Evolutionary conservation across 1,139 yeast genomes (phyloP), one percentile per base, ranked within the genome.

Genomic region (Kodamaea anthophila): DNA sequence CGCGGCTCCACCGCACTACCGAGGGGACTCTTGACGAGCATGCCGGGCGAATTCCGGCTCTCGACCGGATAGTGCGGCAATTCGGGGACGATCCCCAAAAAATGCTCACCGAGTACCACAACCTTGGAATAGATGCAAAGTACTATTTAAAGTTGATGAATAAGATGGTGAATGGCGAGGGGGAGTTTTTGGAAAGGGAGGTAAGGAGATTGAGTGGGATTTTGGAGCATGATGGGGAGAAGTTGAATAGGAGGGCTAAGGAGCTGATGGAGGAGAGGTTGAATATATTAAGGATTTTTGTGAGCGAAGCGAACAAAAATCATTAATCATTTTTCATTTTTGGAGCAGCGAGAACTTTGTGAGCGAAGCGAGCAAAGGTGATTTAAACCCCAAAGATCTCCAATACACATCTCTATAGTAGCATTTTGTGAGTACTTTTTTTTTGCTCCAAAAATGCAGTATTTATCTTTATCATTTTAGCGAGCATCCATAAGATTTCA

Each of bases 31-130:
- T 83, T 28, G 49, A 52, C 28, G 49, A 47, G 1, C 41, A 43
- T 7, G 87, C 85, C 7, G 94, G 94, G 13, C 57, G 72, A 30
- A 53, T 77, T 19, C 43, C 47, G 2, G 60, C 55, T 4, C 36
- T 76, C 19, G 75, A 74, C 34, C 41, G 43, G 2, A 35, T 60
- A 24, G 46, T 70, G 21, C 41, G 44, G 18, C 36, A 42, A n/a
- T 23, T 54, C 13, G 29, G 30, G n/a, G 34, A 33, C 2, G 31
- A 34, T 10, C 39, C 46, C 5, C 14, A 39, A n/a, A 40, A 42
- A 10, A 26, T 44, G 15, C 35, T 53, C 18, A 41, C 37, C 15
- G 38, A 31, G 4, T 28, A 41, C 14, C 28, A 30, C 14, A 32
- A 33, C 21, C 21, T 20, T 29, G n/a, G n/a, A n/a, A n/a, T n/a